These are phyloP conservation scores for Cornus controversa DNA, from an alignment of 148 eudicot genomes.

Conservation along the genomic window DNA sequence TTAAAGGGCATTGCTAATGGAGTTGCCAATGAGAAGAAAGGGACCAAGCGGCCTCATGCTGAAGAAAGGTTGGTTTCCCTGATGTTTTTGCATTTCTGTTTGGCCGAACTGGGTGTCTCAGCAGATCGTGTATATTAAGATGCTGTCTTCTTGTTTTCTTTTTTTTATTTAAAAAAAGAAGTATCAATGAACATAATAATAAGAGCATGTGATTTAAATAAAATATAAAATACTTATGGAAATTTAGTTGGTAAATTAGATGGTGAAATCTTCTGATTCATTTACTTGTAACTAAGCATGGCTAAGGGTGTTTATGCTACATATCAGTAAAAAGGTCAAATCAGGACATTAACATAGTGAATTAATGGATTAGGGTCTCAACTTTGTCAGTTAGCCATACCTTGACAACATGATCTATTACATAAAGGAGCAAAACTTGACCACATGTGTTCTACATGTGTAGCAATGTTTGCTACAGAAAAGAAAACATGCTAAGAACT, in stretches of 20 bases:
- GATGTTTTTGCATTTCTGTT: not conserved
- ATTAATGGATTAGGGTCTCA: not conserved
- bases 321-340: not conserved
- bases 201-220: no score
- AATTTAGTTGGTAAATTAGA: slow-evolving; percentile 1
- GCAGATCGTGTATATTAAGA: not conserved
- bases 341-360: not conserved
- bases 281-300: not conserved
- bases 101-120: not conserved
- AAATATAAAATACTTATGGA: no score
- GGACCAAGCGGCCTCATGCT: slow-evolving; percentile 73
- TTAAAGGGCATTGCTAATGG: slow-evolving; percentile 73
- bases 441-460: not conserved
- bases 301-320: not conserved
- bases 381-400: not conserved
- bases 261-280: not conserved
- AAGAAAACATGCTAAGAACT: not conserved
- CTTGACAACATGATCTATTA: not conserved
- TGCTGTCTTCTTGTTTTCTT: no score
- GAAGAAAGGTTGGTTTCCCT: slow-evolving; percentile 68
- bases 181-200: no score
- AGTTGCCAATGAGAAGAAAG: slow-evolving; percentile 64
- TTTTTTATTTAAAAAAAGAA: no score
- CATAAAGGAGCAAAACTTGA: not conserved
- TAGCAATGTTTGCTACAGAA: not conserved